Conservation (phyloP, 257 asterid genomes). For the Jacaranda copaia region DNA sequence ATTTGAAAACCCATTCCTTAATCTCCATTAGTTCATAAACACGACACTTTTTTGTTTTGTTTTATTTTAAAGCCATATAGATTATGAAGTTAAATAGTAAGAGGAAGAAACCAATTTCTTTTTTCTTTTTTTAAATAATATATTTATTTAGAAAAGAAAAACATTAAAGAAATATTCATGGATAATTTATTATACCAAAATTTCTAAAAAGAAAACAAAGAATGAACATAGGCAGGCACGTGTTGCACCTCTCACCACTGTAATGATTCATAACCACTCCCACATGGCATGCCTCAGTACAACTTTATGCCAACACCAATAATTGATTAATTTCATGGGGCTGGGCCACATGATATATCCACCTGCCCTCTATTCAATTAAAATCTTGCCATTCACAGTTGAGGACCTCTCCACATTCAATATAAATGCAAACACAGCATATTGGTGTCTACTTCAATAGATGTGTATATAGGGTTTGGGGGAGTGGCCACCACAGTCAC, state of each 20-base stretch:
- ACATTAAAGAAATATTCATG: neutral
- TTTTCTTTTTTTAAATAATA: neutral
- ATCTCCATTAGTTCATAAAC: neutral
- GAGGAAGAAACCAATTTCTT: neutral
- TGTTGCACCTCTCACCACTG: neutral
- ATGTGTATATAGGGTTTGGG: neutral
- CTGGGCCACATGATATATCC: constrained; percentile 32
- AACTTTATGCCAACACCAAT: constrained; percentile 53
- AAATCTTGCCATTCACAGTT: neutral
- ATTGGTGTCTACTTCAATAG: constrained; percentile 17
- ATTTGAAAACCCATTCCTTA: too few relatives aligned
- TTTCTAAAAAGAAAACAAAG: neutral
- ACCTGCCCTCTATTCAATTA: constrained; percentile 14
- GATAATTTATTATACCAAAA: neutral
- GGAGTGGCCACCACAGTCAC: constrained; percentile 29
- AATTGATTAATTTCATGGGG: constrained; percentile 39
- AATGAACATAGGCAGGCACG: neutral
- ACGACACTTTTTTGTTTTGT: neutral
- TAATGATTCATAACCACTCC: constrained; percentile 47
- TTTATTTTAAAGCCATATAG: neutral
- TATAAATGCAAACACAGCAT: constrained; percentile 5
- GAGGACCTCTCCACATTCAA: neutral
- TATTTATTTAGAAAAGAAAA: neutral
- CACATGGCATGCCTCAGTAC: constrained; percentile 59
- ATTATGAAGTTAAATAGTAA: neutral